A percentile compares a stretch with the other conserved stretches of the same genome.
Conservation (phyloP, 2,329 filamentous ascomycete species). For the Pseudocercospora crystallina region DNA sequence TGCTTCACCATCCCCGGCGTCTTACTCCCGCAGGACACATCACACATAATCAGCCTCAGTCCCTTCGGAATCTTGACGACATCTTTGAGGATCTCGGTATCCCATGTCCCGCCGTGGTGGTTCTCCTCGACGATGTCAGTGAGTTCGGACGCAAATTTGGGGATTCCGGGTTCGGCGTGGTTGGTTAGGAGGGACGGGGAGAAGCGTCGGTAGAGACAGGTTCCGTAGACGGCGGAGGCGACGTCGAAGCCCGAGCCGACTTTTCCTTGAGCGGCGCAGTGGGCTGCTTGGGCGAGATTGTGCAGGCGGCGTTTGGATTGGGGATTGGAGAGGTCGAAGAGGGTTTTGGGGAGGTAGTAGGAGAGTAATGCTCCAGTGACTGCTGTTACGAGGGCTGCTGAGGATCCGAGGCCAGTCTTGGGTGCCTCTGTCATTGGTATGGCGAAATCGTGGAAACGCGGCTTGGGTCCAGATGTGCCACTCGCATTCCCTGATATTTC, state of each 20-base stretch:
- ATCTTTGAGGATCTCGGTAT: conserved; percentile 71
- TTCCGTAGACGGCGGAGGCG: conserved; percentile 87
- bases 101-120: conserved; percentile 61
- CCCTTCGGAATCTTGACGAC: conserved; percentile 70
- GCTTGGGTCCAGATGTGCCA: conserved; percentile 20
- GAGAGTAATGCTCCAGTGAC: conserved; percentile 73
- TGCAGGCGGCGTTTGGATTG: conserved; percentile 66
- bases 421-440: conserved; percentile 75
- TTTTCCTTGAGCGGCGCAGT: conserved; percentile 96
- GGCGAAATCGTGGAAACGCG: conserved; percentile 73
- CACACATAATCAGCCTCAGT: conserved; percentile 83
- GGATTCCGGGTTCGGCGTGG: conserved; percentile 65
- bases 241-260: conserved; percentile 96
- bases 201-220: conserved; percentile 89
- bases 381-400: conserved; percentile 87
- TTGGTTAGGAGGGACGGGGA: conserved; percentile 70
- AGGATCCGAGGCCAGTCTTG: conserved; percentile 95
- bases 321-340: conserved; percentile 59
- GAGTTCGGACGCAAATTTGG: conserved; percentile 67
- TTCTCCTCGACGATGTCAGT: conserved; percentile 65
- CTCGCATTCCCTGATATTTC: conserved; percentile 22
- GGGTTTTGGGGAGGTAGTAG: conserved; percentile 64
- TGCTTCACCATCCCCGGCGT: conserved; percentile 95
- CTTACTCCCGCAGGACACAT: conserved; percentile 90
- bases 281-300: conserved; percentile 89